phyloP scores from a whole-genome alignment of 23 red algal genomes.

The Gracilaria domingensis region DNA sequence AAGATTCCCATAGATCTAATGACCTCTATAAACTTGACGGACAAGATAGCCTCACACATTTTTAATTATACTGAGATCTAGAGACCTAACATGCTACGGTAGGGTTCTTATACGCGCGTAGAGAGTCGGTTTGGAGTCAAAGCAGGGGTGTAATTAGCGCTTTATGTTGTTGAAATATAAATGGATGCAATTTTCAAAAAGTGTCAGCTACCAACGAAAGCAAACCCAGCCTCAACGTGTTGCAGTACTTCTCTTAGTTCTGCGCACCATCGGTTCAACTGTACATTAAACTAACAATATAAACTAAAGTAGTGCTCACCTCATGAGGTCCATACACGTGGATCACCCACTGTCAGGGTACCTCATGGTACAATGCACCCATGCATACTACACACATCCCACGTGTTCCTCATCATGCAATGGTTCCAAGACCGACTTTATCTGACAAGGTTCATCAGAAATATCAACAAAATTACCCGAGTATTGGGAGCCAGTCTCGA shows the following conservation, averaged over 20 bases:
- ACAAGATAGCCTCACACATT: not conserved
- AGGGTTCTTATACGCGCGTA: not conserved
- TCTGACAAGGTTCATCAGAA: no score
- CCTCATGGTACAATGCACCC: no score
- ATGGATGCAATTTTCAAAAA: not conserved
- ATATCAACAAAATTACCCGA: no score
- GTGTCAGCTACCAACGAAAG: constrained; percentile 10
- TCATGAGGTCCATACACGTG: no score
- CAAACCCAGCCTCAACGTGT: not conserved
- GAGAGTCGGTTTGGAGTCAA: not conserved
- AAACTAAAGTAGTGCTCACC: no score
- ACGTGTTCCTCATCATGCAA: no score
- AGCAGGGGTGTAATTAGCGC: not conserved
- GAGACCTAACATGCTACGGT: not conserved
- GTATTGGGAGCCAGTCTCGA: no score
- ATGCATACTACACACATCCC: no score
- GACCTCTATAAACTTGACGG: not conserved
- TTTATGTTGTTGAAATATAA: constrained; percentile 21
- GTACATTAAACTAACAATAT: no score
- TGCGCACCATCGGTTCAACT: not conserved
- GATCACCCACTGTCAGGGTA: no score
- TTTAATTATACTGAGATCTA: constrained; percentile 22
- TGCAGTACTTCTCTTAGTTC: not conserved
- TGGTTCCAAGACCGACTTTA: no score
- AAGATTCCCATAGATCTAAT: not conserved